Evolutionary conservation across 2,329 filamentous ascomycete genomes (phyloP).

Genomic region (Sporothrix inflata): DNA sequence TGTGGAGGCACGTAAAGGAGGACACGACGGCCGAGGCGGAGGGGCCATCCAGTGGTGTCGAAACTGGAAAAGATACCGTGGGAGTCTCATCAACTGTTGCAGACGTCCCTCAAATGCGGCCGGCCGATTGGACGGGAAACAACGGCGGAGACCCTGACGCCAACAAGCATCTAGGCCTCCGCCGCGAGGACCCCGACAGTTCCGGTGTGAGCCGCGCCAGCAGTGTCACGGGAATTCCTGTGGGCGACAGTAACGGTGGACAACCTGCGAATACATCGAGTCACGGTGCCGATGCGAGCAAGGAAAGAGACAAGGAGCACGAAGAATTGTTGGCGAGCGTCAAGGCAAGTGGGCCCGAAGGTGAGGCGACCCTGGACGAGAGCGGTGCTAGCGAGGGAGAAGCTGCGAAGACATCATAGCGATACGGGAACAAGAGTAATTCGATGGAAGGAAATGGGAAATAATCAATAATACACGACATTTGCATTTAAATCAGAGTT

Average conservation of each 20-base stretch:
- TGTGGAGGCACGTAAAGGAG: conserved; percentile 66
- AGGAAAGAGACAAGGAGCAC: conserved; percentile 13
- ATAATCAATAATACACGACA: neutral
- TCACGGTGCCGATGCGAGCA: neutral
- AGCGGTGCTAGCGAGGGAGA: neutral
- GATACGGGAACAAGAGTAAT: neutral
- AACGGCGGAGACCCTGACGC: conserved; percentile 51
- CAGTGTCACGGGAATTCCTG: conserved; percentile 57
- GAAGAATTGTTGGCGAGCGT: conserved; percentile 37
- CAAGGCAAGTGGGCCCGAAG: conserved; percentile 39
- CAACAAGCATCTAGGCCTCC: conserved; percentile 69
- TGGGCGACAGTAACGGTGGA: conserved; percentile 8
- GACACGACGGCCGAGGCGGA: conserved; percentile 27
- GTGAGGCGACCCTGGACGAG: conserved; percentile 36
- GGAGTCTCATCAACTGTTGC: conserved; percentile 68
- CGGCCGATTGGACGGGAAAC: conserved; percentile 76
- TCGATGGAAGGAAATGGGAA: too few species aligned
- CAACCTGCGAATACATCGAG: neutral
- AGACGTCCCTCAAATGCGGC: conserved; percentile 67
- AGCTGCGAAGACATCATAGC: neutral
- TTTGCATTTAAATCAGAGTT: neutral
- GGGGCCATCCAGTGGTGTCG: neutral
- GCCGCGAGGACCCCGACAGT: conserved; percentile 66
- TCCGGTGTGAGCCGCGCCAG: conserved; percentile 72
- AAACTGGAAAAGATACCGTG: conserved; percentile 43